Conservation (phyloP, 2,329 filamentous ascomycete species). For the Pseudogymnoascus destructans region DNA sequence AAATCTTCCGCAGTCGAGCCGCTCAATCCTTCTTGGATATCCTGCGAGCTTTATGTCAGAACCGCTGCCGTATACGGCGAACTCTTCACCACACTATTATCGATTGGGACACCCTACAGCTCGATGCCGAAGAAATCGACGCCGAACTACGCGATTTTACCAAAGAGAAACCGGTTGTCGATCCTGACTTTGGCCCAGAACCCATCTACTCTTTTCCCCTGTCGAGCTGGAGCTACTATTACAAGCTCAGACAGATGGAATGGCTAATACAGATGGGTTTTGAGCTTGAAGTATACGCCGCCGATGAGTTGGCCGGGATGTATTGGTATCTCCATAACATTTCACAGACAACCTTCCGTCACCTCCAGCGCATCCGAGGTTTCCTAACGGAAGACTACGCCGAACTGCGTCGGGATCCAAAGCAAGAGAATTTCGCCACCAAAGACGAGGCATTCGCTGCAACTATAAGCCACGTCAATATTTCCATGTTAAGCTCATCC, state of each 20-base stretch:
- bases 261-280: conserved; percentile 85
- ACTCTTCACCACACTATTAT: conserved; percentile 73
- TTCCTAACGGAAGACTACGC: conserved; percentile 36
- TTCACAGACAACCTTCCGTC: conserved; percentile 44
- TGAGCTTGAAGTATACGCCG: conserved; percentile 79
- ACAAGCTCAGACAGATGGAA: conserved; percentile 82
- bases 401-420: conserved; percentile 12
- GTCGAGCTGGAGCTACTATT: conserved; percentile 78
- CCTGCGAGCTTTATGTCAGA: conserved; percentile 75
- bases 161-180: conserved; percentile 45
- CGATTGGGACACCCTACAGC: conserved; percentile 74
- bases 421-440: conserved; percentile 13
- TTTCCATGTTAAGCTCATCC: conserved; percentile 50
- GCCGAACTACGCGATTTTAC: conserved; percentile 48
- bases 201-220: conserved; percentile 57
- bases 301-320: conserved; percentile 74
- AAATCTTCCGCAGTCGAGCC: conserved; percentile 48
- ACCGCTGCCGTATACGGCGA: conserved; percentile 76
- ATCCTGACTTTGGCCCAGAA: conserved; percentile 36
- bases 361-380: conserved; percentile 60
- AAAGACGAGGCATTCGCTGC: conserved; percentile 34
- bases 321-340: conserved; percentile 81
- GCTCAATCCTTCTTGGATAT: conserved; percentile 69
- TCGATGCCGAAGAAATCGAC: conserved; percentile 69
- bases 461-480: conserved; percentile 43